A percentile compares a stretch with the other conserved stretches of the same genome.
These are phyloP conservation scores for Cyclotella distinguenda DNA, from an alignment of 108 stramenopile species.

Conservation along the genomic window DNA sequence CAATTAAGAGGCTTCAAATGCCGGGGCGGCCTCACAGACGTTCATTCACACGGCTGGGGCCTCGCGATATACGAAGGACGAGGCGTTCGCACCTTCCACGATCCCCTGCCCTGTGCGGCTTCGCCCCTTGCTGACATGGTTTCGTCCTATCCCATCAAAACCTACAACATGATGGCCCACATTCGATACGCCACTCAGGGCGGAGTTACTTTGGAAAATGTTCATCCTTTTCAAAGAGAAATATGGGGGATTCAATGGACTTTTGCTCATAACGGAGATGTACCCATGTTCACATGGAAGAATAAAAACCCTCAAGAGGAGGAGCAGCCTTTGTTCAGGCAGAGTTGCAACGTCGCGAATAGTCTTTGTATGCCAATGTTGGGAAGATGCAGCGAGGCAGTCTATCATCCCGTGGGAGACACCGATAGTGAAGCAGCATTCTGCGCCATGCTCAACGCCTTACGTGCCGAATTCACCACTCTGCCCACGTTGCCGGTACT, in stretches of 20 bases:
- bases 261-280: constrained; percentile 93
- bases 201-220: constrained; percentile 75
- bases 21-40: constrained; percentile 82
- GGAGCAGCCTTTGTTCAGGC: constrained; percentile 5
- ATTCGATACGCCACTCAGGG: constrained; percentile 91
- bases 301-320: constrained; percentile 26
- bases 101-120: constrained; percentile 59
- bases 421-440: constrained; percentile 93
- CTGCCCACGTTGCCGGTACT: constrained; percentile 81
- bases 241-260: constrained; percentile 82
- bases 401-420: constrained; percentile 80
- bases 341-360: constrained; percentile 17
- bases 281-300: constrained; percentile 60
- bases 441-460: constrained; percentile 87
- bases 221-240: constrained; percentile 90
- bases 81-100: constrained; percentile 76
- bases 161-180: constrained; percentile 87
- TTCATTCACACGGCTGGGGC: constrained; percentile 86
- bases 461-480: constrained; percentile 67
- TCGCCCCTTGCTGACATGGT: constrained; percentile 81
- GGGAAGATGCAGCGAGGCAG: constrained; percentile 37
- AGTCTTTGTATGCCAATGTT: constrained; percentile 28
- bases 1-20: constrained; percentile 53
- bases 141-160: constrained; percentile 73
- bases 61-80: constrained; percentile 82